Conservation (phyloP, 2,329 filamentous ascomycete species). For the Colletotrichum sp. region DNA sequence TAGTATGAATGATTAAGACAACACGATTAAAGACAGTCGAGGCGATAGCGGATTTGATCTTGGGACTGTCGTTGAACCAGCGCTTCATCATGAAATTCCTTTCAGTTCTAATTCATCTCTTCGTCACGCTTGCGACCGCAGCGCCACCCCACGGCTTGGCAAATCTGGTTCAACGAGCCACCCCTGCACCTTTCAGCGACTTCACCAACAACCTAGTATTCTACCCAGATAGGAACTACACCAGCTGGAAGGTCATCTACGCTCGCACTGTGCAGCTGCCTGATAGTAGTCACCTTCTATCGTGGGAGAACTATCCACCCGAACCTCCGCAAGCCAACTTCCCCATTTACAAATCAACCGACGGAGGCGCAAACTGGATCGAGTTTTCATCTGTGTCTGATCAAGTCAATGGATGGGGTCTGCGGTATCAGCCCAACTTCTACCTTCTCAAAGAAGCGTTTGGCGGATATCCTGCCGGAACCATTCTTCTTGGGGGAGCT, state of each 20-base stretch:
- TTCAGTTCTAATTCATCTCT: neutral
- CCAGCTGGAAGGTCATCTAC: neutral
- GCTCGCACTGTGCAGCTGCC: neutral
- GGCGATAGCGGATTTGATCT: neutral
- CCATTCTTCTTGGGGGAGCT: constrained; percentile 66
- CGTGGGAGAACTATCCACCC: constrained; percentile 61
- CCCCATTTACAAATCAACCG: constrained; percentile 55
- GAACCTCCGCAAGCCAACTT: constrained; percentile 60
- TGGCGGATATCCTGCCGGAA: constrained; percentile 64
- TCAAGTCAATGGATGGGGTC: constrained; percentile 65
- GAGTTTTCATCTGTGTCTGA: constrained; percentile 68
- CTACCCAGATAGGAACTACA: neutral
- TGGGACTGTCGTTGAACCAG: neutral
- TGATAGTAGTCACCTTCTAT: constrained; percentile 39
- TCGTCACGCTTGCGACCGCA: neutral
- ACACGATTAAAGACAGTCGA: neutral
- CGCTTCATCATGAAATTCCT: neutral
- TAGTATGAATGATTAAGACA: neutral
- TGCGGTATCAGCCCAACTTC: constrained; percentile 73
- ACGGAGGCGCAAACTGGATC: constrained; percentile 64
- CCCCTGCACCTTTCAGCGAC: neutral
- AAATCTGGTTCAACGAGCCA: neutral
- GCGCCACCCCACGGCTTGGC: neutral
- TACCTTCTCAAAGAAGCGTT: constrained; percentile 65
- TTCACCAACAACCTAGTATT: constrained; percentile 2